phyloP scores from a whole-genome alignment of 768 basidiomycete species.

The Clavulina sp. region DNA sequence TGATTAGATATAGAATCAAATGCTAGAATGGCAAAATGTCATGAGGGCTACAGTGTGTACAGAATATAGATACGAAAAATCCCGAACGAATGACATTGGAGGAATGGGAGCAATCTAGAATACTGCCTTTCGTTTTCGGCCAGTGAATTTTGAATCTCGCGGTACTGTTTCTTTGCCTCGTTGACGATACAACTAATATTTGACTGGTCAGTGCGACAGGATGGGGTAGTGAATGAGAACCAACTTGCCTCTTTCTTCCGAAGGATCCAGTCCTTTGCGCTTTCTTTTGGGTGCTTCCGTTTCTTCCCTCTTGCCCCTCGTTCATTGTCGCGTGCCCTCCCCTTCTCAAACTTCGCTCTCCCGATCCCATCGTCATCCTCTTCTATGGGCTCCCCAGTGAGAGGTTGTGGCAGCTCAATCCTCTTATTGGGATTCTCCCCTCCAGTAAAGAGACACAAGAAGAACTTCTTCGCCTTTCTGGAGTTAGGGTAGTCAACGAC shows the following conservation, averaged over 20 bases:
- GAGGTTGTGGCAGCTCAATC: conserved; percentile 49
- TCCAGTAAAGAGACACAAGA: conserved; percentile 83
- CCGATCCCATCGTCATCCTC: conserved; percentile 26
- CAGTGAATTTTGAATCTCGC: conserved; percentile 75
- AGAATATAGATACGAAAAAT: no score
- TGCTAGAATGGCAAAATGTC: no score
- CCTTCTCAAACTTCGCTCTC: conserved; percentile 54
- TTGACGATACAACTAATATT: conserved; percentile 52
- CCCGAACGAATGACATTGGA: neutral
- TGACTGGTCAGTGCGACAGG: neutral
- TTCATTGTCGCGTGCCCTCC: conserved; percentile 46
- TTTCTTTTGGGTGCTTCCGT: conserved; percentile 42
- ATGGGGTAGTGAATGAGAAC: conserved; percentile 8
- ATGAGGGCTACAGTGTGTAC: no score
- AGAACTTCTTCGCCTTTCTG: conserved; percentile 88
- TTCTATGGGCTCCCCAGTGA: conserved; percentile 46
- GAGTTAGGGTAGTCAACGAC: conserved; percentile 97
- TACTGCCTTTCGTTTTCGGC: conserved; percentile 62
- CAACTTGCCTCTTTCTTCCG: conserved; percentile 81
- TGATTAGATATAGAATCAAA: no score
- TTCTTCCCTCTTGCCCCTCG: conserved; percentile 42
- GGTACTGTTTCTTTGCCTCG: conserved; percentile 77
- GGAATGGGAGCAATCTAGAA: conserved; percentile 33
- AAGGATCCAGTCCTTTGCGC: conserved; percentile 77
- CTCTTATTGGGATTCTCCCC: conserved; percentile 35